A percentile compares a stretch with the other conserved stretches of the same genome.
Conservation (phyloP, 768 basidiomycete genomes). For the Stropharia rugosoannulata region DNA sequence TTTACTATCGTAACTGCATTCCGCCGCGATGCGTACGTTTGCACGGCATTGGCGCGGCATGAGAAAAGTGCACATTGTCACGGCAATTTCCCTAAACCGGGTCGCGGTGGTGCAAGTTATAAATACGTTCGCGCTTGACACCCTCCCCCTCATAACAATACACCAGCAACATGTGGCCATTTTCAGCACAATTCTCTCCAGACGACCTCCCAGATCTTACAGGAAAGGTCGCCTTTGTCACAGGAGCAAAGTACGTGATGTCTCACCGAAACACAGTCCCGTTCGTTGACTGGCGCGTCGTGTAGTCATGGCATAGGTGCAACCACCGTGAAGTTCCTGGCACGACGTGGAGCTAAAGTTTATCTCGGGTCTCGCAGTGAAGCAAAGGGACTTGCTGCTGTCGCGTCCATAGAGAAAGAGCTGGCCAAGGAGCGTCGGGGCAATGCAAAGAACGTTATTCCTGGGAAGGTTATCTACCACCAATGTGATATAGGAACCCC, state of each 20-base stretch:
- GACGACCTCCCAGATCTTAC: slow-evolving; percentile 38
- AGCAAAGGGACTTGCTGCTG: slow-evolving; percentile 40
- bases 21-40: too few species aligned
- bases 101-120: too few species aligned
- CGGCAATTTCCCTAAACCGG: too few species aligned
- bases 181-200: slow-evolving; percentile 22
- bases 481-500: slow-evolving; percentile 46
- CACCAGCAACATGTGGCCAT: too few species aligned
- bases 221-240: slow-evolving; percentile 49
- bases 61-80: too few species aligned
- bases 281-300: background rate
- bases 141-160: too few species aligned
- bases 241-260: slow-evolving; percentile 47
- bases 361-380: slow-evolving; percentile 50
- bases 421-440: slow-evolving; percentile 20
- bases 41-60: too few species aligned
- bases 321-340: slow-evolving; percentile 46
- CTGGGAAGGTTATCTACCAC: slow-evolving; percentile 41
- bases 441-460: background rate
- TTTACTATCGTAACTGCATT: too few species aligned
- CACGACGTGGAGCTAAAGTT: slow-evolving; percentile 49
- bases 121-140: too few species aligned
- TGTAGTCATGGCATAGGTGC: slow-evolving; percentile 38
- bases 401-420: slow-evolving; percentile 38
- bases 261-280: background rate